Conservation (phyloP, 768 basidiomycete genomes). For the Naganishia onofrii region DNA sequence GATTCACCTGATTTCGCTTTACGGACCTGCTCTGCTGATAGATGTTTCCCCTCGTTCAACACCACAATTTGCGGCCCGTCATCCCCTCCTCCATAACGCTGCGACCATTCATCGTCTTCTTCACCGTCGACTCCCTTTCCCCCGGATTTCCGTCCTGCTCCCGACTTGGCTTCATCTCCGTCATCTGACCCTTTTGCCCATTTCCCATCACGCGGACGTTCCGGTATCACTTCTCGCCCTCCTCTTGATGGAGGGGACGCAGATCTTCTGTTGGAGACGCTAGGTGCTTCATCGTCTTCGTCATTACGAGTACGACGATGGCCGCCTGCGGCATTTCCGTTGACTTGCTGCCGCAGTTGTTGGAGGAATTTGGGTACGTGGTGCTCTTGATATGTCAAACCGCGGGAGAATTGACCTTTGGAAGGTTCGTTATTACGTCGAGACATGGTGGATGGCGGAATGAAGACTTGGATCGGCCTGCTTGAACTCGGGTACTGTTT, state of each 20-base stretch:
- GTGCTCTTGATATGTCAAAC: constrained; percentile 22
- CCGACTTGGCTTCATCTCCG: constrained; percentile 33
- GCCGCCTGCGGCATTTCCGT: constrained; percentile 1
- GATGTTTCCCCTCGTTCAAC: constrained; percentile 80
- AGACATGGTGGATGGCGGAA: neutral
- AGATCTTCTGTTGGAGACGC: constrained; percentile 15
- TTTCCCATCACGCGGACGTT: constrained; percentile 43
- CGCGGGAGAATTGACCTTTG: constrained; percentile 19
- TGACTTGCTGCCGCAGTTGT: constrained; percentile 16
- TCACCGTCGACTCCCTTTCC: constrained; percentile 55
- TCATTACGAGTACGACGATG: neutral
- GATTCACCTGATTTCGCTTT: constrained; percentile 53
- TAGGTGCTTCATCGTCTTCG: constrained; percentile 5
- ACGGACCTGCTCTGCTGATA: constrained; percentile 73
- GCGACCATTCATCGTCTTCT: constrained; percentile 67
- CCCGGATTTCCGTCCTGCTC: constrained; percentile 19
- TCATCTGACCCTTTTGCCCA: constrained; percentile 49
- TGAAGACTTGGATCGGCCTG: neutral
- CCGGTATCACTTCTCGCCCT: constrained; percentile 40
- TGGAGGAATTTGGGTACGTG: constrained; percentile 27
- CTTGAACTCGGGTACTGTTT: neutral
- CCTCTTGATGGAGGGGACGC: constrained; percentile 21
- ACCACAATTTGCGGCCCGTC: constrained; percentile 88
- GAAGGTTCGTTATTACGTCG: constrained; percentile 16
- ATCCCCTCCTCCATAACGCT: constrained; percentile 56